Evolutionary conservation across 228 moss, liverwort and hornwort genomes (phyloP), one percentile per base, ranked within the genome.

Genomic region (Sphagnum magellanicum): DNA sequence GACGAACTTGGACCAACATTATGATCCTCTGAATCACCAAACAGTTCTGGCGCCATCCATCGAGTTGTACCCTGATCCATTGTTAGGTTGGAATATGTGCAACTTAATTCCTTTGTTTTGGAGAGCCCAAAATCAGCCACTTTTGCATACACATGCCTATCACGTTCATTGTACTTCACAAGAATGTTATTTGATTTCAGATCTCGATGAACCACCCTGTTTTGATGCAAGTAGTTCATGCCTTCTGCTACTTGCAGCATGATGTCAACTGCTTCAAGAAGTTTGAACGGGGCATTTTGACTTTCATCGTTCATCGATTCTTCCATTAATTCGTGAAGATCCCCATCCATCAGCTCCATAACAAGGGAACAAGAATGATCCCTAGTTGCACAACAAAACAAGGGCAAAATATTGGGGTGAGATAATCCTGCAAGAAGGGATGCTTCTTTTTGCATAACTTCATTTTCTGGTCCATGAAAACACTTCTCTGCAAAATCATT

Each of bases 171-270:
- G 47, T 16, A 4, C 48, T 60, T 59, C 4, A 50, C 69, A 48
- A 69, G 14, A 48, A 69, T 69, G 5, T 69, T 69, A 4, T 48
- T 14, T 48, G 69, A 60, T 12, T 60, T 69, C 1, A 69, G 4
- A 16, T 69, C 69, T 9, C 59, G 53, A 50, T 69, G 69, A 15
- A 60, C 48, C 14, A 74, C 61, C n/a, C 53, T 58, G 53, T 69
- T 4, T 9, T 52, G 8, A 62, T 69, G 52, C 55, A 69, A 50
- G 51, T 68, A 74, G 16, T 55, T 7, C 74, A 69, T 68, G 16
- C 62, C 74, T 59, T 74, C 69, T 9, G 69, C 47, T 32, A 74
- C 8, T 58, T 74, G 74, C 13, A 74, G 67, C 69, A 74, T 74
- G 50, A 74, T 5, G 68, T 74, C 74, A 51, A 69, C 63, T 0